Evolutionary conservation across 495 filamentous ascomycete species (phyloP), one percentile per base, ranked within the genome.

Genomic region (Talaromyces nanjingensis): DNA sequence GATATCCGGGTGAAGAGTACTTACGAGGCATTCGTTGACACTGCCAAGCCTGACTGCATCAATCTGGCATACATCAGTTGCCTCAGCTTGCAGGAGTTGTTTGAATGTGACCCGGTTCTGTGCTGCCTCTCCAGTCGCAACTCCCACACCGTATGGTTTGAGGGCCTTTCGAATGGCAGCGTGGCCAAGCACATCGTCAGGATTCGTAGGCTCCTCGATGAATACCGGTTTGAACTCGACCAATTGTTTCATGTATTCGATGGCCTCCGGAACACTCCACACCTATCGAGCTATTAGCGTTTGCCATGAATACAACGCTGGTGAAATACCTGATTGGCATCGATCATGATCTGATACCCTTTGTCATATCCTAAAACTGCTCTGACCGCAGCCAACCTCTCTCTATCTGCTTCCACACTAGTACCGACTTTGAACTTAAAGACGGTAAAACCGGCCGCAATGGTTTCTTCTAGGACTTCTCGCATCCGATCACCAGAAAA

Each of bases 71-170:
- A 91, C 79, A 69, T 91, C 89, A 65, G 91, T 89, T 31, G 89
- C 86, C 53, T 84, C 83, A 31, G 81, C 68, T 62, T 82, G 79
- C 4, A 92, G 74, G 39, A 93, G 76, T 72, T 92, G 90, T 78
- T 92, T 92, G 79, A 92, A 92, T 22, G 91, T 80, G 22, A 91
- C 86, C 7, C 90, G 79, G 74, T 92, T 91, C 76, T 92, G 89
- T 73, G 87, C 90, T 87, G 91, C 91, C 73, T 92, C 89, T 34
- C 90, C 89, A 0, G 89, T 92, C 4, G 89, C 90, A 11, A 92
- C 90, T 16, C 87, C 87, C 64, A 92, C 58, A 39, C 83, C 83
- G 64, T 82, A 73, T 2, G 84, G 85, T 25, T 76, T 77, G 16
- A 93, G 78, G 0, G 89, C 90, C 33, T 89, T 83, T 4, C 88